Conservation (phyloP, 1,284 basidiomycete genomes). For the Tilletia horrida region DNA sequence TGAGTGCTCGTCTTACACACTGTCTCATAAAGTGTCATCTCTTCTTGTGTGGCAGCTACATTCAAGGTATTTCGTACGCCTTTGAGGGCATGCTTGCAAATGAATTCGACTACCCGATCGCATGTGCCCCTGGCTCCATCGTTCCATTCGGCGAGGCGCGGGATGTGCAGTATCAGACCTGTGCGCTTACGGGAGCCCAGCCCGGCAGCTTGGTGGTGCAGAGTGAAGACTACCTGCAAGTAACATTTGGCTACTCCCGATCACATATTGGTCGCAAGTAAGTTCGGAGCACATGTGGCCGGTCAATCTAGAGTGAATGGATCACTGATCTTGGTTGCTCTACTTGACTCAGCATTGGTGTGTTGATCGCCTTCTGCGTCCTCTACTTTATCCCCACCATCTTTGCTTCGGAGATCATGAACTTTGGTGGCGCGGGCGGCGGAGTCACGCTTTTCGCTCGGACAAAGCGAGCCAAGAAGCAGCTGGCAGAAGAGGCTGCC, state of each 20-base stretch:
- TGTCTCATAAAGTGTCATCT: no score
- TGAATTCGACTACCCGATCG: slow-evolving; percentile 57
- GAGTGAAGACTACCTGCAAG: slow-evolving; percentile 2
- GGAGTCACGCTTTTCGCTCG: slow-evolving; percentile 27
- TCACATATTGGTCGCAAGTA: slow-evolving; percentile 10
- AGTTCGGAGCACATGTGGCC: no score
- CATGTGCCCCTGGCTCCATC: slow-evolving; percentile 17
- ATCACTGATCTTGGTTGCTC: neutral
- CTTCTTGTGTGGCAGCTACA: no score
- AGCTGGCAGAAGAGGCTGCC: neutral
- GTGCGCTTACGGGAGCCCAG: slow-evolving; percentile 14
- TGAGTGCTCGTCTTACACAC: no score
- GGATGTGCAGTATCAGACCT: slow-evolving; percentile 35
- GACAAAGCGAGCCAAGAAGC: slow-evolving; percentile 25
- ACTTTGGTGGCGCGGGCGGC: slow-evolving; percentile 23
- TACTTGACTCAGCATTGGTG: slow-evolving; percentile 19
- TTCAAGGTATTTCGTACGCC: slow-evolving; percentile 60
- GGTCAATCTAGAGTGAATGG: neutral
- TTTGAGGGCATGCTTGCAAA: slow-evolving; percentile 63
- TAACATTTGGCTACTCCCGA: slow-evolving; percentile 15
- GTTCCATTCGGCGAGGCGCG: slow-evolving; percentile 28
- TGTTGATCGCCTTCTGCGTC: slow-evolving; percentile 27
- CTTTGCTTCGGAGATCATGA: slow-evolving; percentile 21
- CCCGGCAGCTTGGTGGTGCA: slow-evolving; percentile 8
- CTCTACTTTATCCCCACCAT: slow-evolving; percentile 25